Percentiles rank a stretch among this genome's conserved stretches.
Evolutionary conservation across 2,329 filamentous ascomycete genomes (phyloP).

Genomic region (Cordyceps sp.): DNA sequence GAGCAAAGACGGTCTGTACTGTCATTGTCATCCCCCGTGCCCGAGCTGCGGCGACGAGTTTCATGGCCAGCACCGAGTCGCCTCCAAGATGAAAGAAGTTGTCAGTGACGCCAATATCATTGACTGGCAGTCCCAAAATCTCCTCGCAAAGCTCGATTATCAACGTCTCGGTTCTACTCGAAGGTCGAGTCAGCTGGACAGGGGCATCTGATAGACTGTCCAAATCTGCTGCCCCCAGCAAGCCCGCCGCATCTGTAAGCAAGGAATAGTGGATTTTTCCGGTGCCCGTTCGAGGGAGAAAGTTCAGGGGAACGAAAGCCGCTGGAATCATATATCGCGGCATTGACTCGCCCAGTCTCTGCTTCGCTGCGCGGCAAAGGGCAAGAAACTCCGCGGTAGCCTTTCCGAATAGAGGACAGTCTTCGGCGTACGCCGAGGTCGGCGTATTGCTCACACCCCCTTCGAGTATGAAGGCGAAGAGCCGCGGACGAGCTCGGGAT

Average conservation of each 20-base stretch:
- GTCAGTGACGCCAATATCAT: slow-evolving; percentile 18
- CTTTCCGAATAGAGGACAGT: neutral
- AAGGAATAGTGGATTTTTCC: slow-evolving; percentile 1
- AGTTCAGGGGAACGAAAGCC: slow-evolving; percentile 16
- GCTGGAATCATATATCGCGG: slow-evolving; percentile 24
- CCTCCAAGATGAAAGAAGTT: slow-evolving; percentile 30
- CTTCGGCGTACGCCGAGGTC: neutral
- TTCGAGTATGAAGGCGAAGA: slow-evolving; percentile 1
- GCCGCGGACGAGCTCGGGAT: neutral
- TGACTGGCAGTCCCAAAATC: slow-evolving; percentile 2
- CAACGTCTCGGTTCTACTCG: neutral
- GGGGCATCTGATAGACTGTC: neutral
- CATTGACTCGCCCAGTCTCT: neutral
- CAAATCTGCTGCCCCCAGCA: neutral
- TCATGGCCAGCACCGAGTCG: slow-evolving; percentile 30
- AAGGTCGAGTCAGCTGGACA: neutral
- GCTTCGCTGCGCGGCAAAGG: neutral
- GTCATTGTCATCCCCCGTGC: slow-evolving; percentile 17
- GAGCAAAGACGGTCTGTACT: slow-evolving; percentile 23
- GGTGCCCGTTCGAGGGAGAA: neutral
- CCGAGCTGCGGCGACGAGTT: slow-evolving; percentile 15
- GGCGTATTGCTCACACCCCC: neutral
- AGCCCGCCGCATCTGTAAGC: neutral
- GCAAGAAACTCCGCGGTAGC: neutral
- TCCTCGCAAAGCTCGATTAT: slow-evolving; percentile 1